These are phyloP conservation scores for Amanita subjunquillea DNA, from an alignment of 768 basidiomycete species.

Conservation along the genomic window DNA sequence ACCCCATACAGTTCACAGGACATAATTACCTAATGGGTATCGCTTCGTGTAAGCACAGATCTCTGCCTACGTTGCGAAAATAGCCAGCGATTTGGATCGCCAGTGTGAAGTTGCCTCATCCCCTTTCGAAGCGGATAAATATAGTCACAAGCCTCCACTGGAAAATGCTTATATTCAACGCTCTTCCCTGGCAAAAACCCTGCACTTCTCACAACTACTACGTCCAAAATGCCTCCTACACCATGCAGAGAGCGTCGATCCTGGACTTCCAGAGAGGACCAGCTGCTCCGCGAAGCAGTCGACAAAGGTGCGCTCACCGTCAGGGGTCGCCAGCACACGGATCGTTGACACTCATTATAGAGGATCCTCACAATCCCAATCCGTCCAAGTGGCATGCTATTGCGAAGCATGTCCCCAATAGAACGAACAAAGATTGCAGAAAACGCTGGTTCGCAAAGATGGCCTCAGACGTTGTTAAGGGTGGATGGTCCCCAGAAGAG, in stretches of 20 bases:
- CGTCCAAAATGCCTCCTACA: constrained; percentile 1
- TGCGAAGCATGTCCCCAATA: constrained; percentile 49
- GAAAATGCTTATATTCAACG: constrained; percentile 3
- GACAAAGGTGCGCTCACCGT: constrained; percentile 25
- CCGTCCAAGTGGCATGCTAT: constrained; percentile 57
- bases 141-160: background rate
- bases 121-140: constrained; percentile 12
- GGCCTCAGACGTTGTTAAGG: constrained; percentile 52
- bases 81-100: constrained; percentile 19
- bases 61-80: constrained; percentile 12
- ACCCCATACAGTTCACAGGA: constrained; percentile 17
- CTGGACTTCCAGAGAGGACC: constrained; percentile 43
- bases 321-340: background rate
- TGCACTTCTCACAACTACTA: background rate
- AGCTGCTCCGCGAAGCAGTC: constrained; percentile 41
- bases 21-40: constrained; percentile 16
- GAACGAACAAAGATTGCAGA: constrained; percentile 56
- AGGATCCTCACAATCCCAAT: constrained; percentile 45
- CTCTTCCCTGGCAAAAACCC: background rate
- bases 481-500: constrained; percentile 53
- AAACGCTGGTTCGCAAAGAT: constrained; percentile 58
- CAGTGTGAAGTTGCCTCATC: constrained; percentile 19
- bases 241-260: constrained; percentile 37
- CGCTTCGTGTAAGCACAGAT: constrained; percentile 20
- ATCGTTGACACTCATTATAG: constrained; percentile 19